A percentile compares a stretch with the other conserved stretches of the same genome.
Conservation (phyloP, 257 asterid species). For the Solanum medicagineum region DNA sequence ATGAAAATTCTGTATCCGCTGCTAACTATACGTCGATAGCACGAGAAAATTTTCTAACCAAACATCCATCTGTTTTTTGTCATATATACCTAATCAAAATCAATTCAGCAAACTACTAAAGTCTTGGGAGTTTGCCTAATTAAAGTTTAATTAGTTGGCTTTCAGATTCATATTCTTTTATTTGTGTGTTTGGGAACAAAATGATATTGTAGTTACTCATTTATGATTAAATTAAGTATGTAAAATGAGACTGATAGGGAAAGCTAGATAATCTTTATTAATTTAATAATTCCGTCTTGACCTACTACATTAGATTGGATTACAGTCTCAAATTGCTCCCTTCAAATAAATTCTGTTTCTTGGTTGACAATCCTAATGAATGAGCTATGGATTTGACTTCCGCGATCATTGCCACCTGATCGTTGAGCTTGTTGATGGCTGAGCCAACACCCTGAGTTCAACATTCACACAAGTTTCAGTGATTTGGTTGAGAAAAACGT, state of each 20-base stretch:
- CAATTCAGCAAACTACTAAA: background rate
- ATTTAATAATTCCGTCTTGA: background rate
- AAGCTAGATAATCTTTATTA: background rate
- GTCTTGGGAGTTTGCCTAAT: background rate
- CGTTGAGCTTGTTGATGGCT: conserved; percentile 83
- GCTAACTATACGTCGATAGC: background rate
- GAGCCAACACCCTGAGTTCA: conserved; percentile 79
- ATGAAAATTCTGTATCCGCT: rapidly evolving
- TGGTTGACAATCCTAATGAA: conserved; percentile 28
- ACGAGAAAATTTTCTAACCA: background rate
- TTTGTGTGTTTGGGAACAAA: background rate
- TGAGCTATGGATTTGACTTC: conserved; percentile 63
- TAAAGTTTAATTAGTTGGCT: background rate
- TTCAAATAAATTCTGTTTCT: conserved; percentile 4
- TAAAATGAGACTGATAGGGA: background rate
- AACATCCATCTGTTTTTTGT: background rate
- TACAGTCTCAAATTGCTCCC: conserved; percentile 27
- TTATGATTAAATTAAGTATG: background rate
- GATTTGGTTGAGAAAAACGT: background rate
- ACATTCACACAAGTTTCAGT: background rate
- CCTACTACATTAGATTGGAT: background rate
- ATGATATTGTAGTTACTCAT: background rate
- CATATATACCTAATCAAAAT: background rate
- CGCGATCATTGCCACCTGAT: conserved; percentile 86
- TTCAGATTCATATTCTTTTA: background rate